phyloP scores from a whole-genome alignment of 2,329 filamentous ascomycete species.

The Dendryphion nanum region DNA sequence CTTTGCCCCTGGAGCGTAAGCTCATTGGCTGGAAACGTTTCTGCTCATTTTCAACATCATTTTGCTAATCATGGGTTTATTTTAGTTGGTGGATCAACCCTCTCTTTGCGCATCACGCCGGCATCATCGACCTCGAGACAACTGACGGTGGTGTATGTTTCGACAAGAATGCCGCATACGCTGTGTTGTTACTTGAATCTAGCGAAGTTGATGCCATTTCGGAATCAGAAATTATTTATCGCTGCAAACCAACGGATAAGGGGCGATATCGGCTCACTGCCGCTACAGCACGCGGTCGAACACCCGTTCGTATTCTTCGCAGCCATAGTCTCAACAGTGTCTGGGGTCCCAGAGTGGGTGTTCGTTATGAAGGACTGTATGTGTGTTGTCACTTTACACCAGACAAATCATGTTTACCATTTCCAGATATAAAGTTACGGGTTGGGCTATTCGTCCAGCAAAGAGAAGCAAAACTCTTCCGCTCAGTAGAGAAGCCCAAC shows the following conservation, averaged over 20 bases:
- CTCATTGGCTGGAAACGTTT: constrained; percentile 1
- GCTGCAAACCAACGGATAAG: constrained; percentile 37
- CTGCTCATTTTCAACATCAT: not conserved
- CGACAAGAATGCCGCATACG: constrained; percentile 46
- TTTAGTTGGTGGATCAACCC: constrained; percentile 53
- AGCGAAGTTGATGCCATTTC: constrained; percentile 38
- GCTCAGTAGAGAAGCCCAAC: constrained; percentile 5
- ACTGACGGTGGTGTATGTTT: constrained; percentile 43
- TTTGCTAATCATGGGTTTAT: constrained; percentile 9
- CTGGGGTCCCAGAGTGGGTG: constrained; percentile 47
- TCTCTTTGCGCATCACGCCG: constrained; percentile 47
- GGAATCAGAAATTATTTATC: constrained; percentile 43
- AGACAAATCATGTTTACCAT: not conserved
- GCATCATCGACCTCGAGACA: constrained; percentile 47
- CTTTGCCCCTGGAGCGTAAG: constrained; percentile 48
- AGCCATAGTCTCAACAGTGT: constrained; percentile 45
- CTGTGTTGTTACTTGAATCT: constrained; percentile 42
- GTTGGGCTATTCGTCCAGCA: constrained; percentile 42
- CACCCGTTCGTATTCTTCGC: constrained; percentile 45
- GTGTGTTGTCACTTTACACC: constrained; percentile 13
- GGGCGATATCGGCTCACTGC: constrained; percentile 46
- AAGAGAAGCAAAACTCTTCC: constrained; percentile 10
- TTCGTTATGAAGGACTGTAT: constrained; percentile 51
- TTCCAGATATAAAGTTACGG: constrained; percentile 27
- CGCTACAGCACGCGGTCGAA: constrained; percentile 39